A percentile compares a stretch with the other conserved stretches of the same genome.
Evolutionary conservation across 2,329 filamentous ascomycete genomes (phyloP).

Genomic region (Fusarium brevicatenulatum): DNA sequence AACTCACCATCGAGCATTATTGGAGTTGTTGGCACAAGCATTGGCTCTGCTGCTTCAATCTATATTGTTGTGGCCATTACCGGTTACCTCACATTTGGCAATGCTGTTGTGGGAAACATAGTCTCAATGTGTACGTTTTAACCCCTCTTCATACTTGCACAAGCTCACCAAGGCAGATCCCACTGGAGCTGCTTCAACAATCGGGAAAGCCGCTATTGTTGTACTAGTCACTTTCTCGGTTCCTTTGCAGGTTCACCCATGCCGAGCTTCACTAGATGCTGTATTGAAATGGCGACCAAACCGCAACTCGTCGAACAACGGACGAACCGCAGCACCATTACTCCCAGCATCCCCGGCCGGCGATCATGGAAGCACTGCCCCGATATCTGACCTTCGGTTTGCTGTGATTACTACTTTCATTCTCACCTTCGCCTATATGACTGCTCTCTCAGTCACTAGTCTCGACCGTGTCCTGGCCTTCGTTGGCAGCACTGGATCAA

Average conservation of each 20-base stretch:
- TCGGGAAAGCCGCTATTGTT: constrained; percentile 94
- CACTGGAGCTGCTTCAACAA: constrained; percentile 77
- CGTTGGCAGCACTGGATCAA: constrained; percentile 93
- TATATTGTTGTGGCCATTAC: constrained; percentile 95
- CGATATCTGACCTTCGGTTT: constrained; percentile 89
- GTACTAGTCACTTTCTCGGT: constrained; percentile 96
- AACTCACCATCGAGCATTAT: constrained; percentile 80
- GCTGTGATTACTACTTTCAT: constrained; percentile 88
- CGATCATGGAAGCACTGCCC: constrained; percentile 63
- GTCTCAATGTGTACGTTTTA: constrained; percentile 81
- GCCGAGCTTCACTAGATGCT: constrained; percentile 92
- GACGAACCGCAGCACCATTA: constrained; percentile 55
- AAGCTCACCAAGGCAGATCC: constrained; percentile 49
- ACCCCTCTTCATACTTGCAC: neutral
- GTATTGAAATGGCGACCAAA: constrained; percentile 91
- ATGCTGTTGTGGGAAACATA: constrained; percentile 90
- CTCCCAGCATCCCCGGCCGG: constrained; percentile 53
- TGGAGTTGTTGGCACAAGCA: constrained; percentile 82
- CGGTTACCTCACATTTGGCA: constrained; percentile 94
- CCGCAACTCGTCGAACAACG: constrained; percentile 51
- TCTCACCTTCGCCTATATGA: constrained; percentile 84
- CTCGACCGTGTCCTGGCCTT: constrained; percentile 94
- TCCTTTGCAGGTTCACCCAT: constrained; percentile 94
- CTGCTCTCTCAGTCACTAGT: constrained; percentile 89
- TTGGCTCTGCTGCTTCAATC: constrained; percentile 85